Base-by-base conservation (phyloP, 257 asterid genomes). In the Solanum dulcamara region DNA sequence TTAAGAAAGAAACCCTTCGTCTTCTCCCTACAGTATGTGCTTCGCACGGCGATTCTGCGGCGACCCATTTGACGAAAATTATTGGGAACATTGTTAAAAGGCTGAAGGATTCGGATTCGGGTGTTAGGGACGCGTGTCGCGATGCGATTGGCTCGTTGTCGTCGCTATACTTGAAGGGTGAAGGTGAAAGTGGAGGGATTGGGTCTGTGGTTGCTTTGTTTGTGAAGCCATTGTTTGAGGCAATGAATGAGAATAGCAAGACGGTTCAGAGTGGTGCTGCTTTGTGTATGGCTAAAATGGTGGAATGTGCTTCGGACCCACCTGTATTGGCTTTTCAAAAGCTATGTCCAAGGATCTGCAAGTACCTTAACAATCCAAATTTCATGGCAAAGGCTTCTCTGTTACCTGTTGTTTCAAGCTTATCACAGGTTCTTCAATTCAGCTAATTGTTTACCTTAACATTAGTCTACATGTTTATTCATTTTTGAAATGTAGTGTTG, bases 51-150 rank as follows among this genome's bases (percentile, higher is more conserved):
- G 98, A 93, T 89, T 84, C 95, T 33, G 92, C 98, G 15, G 90
- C 93, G 9, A 85, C 98, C n/a, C 99, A 97, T 85, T 91, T 97
- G 89, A 92, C 98, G 8, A 97, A 94, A 87, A 93, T 94, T 85
- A 92, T 95, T 3, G 97, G 91, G 14, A 93, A 92, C 88, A 86
- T 95, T 82, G 99, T 95, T 4, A 93, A 85, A 90, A 89, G 94
- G 93, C 91, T 97, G n/a, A 97, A 94, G 86, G 99, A 97, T 84
- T 84, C 97, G 0, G 99, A 97, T 91, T 94, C 99, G 59, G 98
- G 90, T 85, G 98, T 97, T 42, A 88, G 98, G 88, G 99, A 97
- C 14, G 95, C 98, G 22, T 97, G 99, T 84, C 94, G 97, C 6
- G 99, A 97, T 10, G 90, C 98, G 35, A 91, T 95, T 89, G 99